Conservation (phyloP, 768 basidiomycete species). For the Melanogaster broomeanus region DNA sequence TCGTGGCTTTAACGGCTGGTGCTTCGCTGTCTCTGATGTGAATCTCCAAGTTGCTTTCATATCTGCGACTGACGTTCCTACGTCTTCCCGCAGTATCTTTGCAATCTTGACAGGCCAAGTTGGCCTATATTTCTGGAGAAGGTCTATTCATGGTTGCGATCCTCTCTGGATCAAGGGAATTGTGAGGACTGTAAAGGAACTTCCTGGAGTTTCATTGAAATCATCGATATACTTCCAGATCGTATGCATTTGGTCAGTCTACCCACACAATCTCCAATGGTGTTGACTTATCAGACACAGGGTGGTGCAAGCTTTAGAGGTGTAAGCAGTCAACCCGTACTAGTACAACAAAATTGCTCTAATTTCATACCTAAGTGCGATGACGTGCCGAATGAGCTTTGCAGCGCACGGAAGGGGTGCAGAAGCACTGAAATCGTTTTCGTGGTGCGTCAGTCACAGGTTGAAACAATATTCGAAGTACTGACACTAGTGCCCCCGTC, state of each 20-base stretch:
- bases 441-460: background rate
- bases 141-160: conserved; percentile 14
- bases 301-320: conserved; percentile 15
- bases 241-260: conserved; percentile 22
- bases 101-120: conserved; percentile 24
- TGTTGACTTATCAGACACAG: conserved; percentile 14
- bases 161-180: conserved; percentile 21
- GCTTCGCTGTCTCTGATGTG: conserved; percentile 16
- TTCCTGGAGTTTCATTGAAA: no score
- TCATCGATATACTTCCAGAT: conserved; percentile 13
- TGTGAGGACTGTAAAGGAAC: conserved; percentile 7
- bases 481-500: background rate
- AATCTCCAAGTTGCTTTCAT: background rate
- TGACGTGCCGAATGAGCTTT: conserved; percentile 7
- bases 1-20: conserved; percentile 9
- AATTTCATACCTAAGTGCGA: conserved; percentile 5
- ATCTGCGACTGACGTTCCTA: background rate
- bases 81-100: conserved; percentile 12
- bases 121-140: conserved; percentile 21
- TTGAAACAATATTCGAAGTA: no score
- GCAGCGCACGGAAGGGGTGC: conserved; percentile 1
- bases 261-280: background rate
- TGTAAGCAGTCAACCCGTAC: conserved; percentile 11
- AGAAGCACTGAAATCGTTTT: background rate
- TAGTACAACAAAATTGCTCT: background rate